These are phyloP conservation scores for Morella rubra DNA, from an alignment of 306 rosid genomes.

Conservation along the genomic window DNA sequence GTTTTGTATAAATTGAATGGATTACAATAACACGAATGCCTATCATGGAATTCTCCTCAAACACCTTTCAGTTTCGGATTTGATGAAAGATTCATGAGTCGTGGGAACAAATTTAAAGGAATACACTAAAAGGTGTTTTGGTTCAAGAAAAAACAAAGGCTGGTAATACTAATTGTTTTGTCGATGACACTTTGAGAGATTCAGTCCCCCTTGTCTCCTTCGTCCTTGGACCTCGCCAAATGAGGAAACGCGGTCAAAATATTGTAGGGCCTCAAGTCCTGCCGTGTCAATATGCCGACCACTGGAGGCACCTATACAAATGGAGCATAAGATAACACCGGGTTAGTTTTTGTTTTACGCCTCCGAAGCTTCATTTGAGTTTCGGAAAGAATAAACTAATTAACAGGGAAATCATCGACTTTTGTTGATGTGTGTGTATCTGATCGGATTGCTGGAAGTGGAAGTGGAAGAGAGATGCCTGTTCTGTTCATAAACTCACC, in stretches of 20 bases:
- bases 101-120: conserved; percentile 24
- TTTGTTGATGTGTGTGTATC: conserved; percentile 18
- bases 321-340: conserved; percentile 17
- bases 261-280: conserved; percentile 72
- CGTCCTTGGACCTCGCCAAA: conserved; percentile 46
- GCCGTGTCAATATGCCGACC: conserved; percentile 84
- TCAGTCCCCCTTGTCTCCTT: conserved; percentile 50
- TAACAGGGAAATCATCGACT: not conserved
- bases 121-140: conserved; percentile 23
- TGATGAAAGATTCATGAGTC: conserved; percentile 42
- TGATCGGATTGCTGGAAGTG: no score
- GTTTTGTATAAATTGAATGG: no score
- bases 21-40: no score
- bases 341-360: conserved; percentile 29
- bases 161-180: conserved; percentile 10
- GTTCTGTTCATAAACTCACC: conserved; percentile 46
- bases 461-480: no score
- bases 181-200: not conserved
- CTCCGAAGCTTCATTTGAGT: not conserved
- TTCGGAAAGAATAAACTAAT: not conserved
- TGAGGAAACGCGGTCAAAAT: conserved; percentile 74
- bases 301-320: conserved; percentile 63
- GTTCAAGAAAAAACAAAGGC: conserved; percentile 28
- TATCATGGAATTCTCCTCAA: no score
- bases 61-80: conserved; percentile 1